Percentiles rank a stretch among this genome's conserved stretches.
Conservation (phyloP, 768 basidiomycete species). For the Boletus sp. region DNA sequence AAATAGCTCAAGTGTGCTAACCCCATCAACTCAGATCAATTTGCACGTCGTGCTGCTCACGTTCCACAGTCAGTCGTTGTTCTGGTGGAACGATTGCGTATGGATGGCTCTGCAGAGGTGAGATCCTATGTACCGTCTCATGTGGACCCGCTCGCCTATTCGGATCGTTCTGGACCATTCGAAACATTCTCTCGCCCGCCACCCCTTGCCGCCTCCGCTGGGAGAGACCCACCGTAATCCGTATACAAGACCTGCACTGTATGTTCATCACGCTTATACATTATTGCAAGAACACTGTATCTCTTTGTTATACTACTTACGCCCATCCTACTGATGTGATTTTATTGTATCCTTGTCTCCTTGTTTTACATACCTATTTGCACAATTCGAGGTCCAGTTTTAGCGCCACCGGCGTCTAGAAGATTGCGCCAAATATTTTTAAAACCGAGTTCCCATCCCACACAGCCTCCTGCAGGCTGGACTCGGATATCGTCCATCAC, state of each 20-base stretch:
- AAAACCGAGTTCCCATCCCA: slow-evolving; percentile 11
- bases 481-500: slow-evolving; percentile 7
- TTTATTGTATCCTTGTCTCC: slow-evolving; percentile 18
- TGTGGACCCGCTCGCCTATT: slow-evolving; percentile 14
- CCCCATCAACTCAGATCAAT: slow-evolving; percentile 13
- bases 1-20: slow-evolving; percentile 7
- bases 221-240: slow-evolving; percentile 12
- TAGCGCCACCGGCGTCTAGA: neutral
- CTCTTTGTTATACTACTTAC: slow-evolving; percentile 21
- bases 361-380: slow-evolving; percentile 11
- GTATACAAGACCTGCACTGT: neutral
- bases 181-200: slow-evolving; percentile 42
- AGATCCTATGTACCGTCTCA: slow-evolving; percentile 51
- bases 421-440: neutral
- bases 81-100: slow-evolving; percentile 47
- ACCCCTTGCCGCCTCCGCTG: slow-evolving; percentile 9
- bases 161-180: slow-evolving; percentile 21
- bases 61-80: slow-evolving; percentile 37
- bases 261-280: slow-evolving; percentile 12
- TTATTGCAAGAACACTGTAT: slow-evolving; percentile 16
- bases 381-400: no score
- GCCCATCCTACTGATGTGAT: slow-evolving; percentile 17
- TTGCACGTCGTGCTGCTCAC: slow-evolving; percentile 5
- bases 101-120: slow-evolving; percentile 61
- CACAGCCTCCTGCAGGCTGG: slow-evolving; percentile 22